A percentile compares a stretch with the other conserved stretches of the same genome.
These are phyloP conservation scores for Aegle marmelos DNA, from an alignment of 345 rosid genomes.

Conservation along the genomic window DNA sequence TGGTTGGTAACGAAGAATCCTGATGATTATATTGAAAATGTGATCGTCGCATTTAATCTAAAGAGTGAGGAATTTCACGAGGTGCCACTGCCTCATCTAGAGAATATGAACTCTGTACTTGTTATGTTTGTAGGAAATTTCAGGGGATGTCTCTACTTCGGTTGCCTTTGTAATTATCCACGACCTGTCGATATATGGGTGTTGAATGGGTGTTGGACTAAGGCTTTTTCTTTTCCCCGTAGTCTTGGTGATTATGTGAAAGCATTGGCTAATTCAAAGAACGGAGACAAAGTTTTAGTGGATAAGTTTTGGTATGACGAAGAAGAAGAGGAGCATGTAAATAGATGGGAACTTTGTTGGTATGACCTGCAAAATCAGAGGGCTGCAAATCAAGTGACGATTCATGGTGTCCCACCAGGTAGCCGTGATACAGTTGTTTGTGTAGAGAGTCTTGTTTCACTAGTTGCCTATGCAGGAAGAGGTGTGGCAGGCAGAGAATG, in stretches of 20 bases:
- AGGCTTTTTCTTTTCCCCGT: too few relatives aligned
- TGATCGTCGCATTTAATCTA: too few relatives aligned
- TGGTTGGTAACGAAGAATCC: too few relatives aligned
- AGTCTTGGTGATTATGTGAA: too few relatives aligned
- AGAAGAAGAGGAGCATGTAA: neutral
- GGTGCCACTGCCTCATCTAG: too few relatives aligned
- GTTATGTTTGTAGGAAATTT: neutral
- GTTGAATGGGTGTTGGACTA: neutral
- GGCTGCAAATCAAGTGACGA: neutral
- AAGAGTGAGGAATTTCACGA: too few relatives aligned
- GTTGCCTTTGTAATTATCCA: neutral
- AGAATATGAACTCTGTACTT: fast-evolving
- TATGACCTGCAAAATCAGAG: neutral
- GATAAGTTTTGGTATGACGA: too few relatives aligned
- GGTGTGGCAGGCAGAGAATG: neutral
- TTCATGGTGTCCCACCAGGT: neutral
- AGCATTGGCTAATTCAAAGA: neutral
- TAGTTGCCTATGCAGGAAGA: too few relatives aligned
- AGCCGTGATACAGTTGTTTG: neutral
- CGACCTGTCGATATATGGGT: neutral
- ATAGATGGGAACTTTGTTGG: neutral
- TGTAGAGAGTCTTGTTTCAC: neutral
- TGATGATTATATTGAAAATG: too few relatives aligned
- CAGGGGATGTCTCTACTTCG: neutral
- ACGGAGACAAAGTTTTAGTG: neutral